These are phyloP conservation scores for Rubroboletus satanas DNA, from an alignment of 768 basidiomycete species.

Conservation along the genomic window DNA sequence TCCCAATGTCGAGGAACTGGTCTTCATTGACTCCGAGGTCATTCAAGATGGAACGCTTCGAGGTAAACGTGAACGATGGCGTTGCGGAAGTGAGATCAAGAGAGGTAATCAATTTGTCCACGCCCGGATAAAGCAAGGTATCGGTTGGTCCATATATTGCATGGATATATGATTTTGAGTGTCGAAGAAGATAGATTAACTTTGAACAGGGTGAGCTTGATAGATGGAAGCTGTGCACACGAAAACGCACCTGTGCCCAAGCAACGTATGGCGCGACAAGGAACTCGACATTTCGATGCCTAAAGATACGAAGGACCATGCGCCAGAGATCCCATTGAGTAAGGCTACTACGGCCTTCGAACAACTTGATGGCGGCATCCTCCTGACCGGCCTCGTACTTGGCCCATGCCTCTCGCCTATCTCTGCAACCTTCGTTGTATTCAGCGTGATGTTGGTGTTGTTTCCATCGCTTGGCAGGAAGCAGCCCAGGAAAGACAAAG, in stretches of 20 bases:
- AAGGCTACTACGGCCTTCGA: slow-evolving; percentile 69
- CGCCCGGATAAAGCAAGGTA: slow-evolving; percentile 79
- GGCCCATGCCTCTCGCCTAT: slow-evolving; percentile 83
- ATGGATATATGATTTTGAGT: slow-evolving; percentile 91
- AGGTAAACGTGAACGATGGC: slow-evolving; percentile 79
- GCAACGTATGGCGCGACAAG: slow-evolving; percentile 93
- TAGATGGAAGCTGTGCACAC: not conserved
- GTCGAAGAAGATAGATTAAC: slow-evolving; percentile 93
- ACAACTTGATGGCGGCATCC: slow-evolving; percentile 80
- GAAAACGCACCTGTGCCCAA: slow-evolving; percentile 82
- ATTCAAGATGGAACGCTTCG: slow-evolving; percentile 69
- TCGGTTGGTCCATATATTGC: slow-evolving; percentile 91
- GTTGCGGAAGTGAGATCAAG: slow-evolving; percentile 68
- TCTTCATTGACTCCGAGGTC: slow-evolving; percentile 72
- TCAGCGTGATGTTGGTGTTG: slow-evolving; percentile 47
- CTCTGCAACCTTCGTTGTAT: slow-evolving; percentile 65
- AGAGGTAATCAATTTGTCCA: slow-evolving; percentile 87
- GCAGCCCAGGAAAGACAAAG: slow-evolving; percentile 93
- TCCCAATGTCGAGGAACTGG: slow-evolving; percentile 91
- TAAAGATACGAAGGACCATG: slow-evolving; percentile 86
- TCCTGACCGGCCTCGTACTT: slow-evolving; percentile 92
- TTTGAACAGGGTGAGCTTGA: slow-evolving; percentile 32
- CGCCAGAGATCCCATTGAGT: slow-evolving; percentile 93
- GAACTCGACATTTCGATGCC: slow-evolving; percentile 93
- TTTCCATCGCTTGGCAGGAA: slow-evolving; percentile 72